Conservation (phyloP, 768 basidiomycete species). For the Sarcomyxa edulis region DNA sequence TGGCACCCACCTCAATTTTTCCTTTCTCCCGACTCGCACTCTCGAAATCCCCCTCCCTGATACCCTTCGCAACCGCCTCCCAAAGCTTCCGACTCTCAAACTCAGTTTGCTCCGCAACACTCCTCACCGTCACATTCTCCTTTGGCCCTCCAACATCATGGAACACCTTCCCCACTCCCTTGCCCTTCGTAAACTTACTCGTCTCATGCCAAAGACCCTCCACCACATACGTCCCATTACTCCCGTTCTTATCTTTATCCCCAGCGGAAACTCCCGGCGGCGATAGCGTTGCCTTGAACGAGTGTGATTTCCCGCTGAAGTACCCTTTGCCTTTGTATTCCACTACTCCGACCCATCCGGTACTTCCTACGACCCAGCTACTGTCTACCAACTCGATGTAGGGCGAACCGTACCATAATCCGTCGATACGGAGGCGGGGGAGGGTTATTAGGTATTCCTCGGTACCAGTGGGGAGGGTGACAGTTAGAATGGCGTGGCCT, state of each 20-base stretch:
- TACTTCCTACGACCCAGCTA: constrained; percentile 60
- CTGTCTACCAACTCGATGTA: constrained; percentile 89
- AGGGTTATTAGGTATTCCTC: constrained; percentile 84
- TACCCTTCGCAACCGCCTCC: constrained; percentile 85
- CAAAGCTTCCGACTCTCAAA: constrained; percentile 88
- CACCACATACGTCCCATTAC: constrained; percentile 40
- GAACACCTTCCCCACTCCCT: constrained; percentile 48
- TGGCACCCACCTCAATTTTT: constrained; percentile 71
- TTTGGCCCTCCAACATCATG: constrained; percentile 72
- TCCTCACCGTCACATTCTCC: constrained; percentile 63
- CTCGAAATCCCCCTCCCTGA: constrained; percentile 88
- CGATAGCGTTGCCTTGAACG: constrained; percentile 79
- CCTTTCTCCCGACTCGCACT: constrained; percentile 84
- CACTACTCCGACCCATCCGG: constrained; percentile 28
- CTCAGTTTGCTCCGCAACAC: constrained; percentile 57
- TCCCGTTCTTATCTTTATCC: constrained; percentile 13
- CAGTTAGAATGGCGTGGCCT: constrained; percentile 83
- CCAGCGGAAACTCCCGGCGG: constrained; percentile 23
- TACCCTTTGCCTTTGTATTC: constrained; percentile 98
- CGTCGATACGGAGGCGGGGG: constrained; percentile 88
- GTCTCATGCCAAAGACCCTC: constrained; percentile 82
- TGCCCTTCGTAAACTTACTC: constrained; percentile 44
- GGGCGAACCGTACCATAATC: constrained; percentile 85
- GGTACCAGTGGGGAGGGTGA: constrained; percentile 48
- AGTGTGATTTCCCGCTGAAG: constrained; percentile 88